phyloP scores from a whole-genome alignment of 495 filamentous ascomycete genomes.

The Achaetomiella virescens region DNA sequence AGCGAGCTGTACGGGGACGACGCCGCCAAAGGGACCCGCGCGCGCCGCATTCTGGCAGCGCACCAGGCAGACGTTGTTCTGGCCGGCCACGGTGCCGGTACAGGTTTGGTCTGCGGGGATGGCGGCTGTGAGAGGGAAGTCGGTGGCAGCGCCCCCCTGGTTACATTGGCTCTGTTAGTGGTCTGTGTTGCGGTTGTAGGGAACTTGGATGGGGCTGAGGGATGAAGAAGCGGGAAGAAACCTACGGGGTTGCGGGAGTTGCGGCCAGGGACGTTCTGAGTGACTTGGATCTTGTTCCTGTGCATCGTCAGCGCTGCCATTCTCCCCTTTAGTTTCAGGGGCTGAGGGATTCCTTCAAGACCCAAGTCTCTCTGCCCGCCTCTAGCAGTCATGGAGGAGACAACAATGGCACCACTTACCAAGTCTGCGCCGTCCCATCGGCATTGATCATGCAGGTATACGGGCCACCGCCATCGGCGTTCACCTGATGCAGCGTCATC shows the following conservation, averaged over 20 bases:
- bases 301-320: no score
- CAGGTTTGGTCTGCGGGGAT: constrained; percentile 45
- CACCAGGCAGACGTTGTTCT: constrained; percentile 48
- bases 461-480: constrained; percentile 43
- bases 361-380: no score
- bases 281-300: constrained; percentile 33
- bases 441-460: constrained; percentile 46
- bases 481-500: constrained; percentile 51
- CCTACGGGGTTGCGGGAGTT: constrained; percentile 32
- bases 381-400: no score
- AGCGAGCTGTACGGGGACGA: constrained; percentile 48
- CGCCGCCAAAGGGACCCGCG: constrained; percentile 50
- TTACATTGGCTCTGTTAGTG: no score
- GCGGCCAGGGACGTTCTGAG: constrained; percentile 30
- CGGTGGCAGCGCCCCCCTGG: constrained; percentile 31
- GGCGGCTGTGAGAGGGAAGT: constrained; percentile 39
- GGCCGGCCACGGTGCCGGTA: constrained; percentile 48
- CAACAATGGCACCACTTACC: no score
- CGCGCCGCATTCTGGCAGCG: constrained; percentile 45
- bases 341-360: no score
- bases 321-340: no score
- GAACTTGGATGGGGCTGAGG: not conserved
- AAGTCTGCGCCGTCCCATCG: constrained; percentile 41
- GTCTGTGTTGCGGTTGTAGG: not conserved
- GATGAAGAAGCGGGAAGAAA: not conserved